phyloP scores from a whole-genome alignment of 2,329 filamentous ascomycete species.

The Colletotrichum magnum region DNA sequence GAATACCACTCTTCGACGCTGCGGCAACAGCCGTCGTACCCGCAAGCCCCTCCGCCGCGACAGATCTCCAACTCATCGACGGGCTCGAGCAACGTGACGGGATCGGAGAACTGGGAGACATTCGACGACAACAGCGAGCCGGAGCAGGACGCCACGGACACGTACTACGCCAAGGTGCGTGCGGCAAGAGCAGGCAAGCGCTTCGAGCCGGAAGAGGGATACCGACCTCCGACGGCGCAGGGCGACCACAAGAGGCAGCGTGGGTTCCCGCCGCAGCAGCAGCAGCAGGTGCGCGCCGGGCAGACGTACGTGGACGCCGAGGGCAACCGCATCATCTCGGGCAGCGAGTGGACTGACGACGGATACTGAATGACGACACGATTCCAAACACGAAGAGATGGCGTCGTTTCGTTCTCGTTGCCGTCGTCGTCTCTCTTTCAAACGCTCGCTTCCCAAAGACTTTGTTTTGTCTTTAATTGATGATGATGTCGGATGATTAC shows the following conservation, averaged over 20 bases:
- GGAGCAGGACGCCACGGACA: slow-evolving; percentile 81
- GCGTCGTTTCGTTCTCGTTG: neutral
- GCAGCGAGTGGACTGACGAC: slow-evolving; percentile 78
- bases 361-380: slow-evolving; percentile 59
- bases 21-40: slow-evolving; percentile 57
- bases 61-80: slow-evolving; percentile 83
- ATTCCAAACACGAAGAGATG: neutral
- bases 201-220: slow-evolving; percentile 64
- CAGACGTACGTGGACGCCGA: slow-evolving; percentile 68
- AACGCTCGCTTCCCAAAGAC: neutral
- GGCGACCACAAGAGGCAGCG: slow-evolving; percentile 67
- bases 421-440: too few species aligned
- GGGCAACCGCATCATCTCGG: slow-evolving; percentile 74
- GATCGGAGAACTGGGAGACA: slow-evolving; percentile 98
- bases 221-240: slow-evolving; percentile 51
- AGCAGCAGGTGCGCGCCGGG: slow-evolving; percentile 54
- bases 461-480: slow-evolving; percentile 16
- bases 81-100: slow-evolving; percentile 82
- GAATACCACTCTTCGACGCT: slow-evolving; percentile 59
- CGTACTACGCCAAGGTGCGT: slow-evolving; percentile 84
- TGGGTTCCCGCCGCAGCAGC: slow-evolving; percentile 63
- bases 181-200: slow-evolving; percentile 76
- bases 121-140: slow-evolving; percentile 88
- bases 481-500: slow-evolving; percentile 40
- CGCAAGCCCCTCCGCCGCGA: slow-evolving; percentile 63